These are phyloP conservation scores for Globisporangium alternatum DNA, from an alignment of 352 stramenopile species.

Conservation along the genomic window DNA sequence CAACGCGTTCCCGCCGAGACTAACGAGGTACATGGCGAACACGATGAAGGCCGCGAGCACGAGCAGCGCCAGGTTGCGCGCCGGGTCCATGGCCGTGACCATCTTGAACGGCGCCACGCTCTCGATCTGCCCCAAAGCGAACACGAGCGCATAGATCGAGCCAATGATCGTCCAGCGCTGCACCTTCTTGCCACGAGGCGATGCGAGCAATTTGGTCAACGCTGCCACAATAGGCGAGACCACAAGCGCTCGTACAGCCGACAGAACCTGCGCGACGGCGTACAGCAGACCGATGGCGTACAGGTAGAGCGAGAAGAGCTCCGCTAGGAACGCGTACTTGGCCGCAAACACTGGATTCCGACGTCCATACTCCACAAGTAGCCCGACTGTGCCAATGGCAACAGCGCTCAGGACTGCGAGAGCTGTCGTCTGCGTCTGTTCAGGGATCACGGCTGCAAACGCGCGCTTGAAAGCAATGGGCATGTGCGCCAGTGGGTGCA, in stretches of 20 bases:
- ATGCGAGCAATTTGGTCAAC: constrained; percentile 16
- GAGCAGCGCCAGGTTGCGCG: constrained; percentile 46
- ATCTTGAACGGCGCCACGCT: constrained; percentile 26
- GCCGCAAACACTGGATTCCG: constrained; percentile 8
- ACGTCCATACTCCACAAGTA: constrained; percentile 13
- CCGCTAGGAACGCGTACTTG: constrained; percentile 20
- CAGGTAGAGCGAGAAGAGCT: constrained; percentile 46
- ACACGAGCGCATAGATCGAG: constrained; percentile 34
- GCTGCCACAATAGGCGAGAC: constrained; percentile 33
- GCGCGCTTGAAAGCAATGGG: constrained; percentile 25
- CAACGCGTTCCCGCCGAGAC: constrained; percentile 35
- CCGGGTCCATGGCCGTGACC: constrained; percentile 19
- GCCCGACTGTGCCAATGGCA: not conserved
- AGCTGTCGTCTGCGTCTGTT: not conserved
- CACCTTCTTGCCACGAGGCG: constrained; percentile 27
- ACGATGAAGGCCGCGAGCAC: constrained; percentile 42
- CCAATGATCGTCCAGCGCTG: constrained; percentile 48
- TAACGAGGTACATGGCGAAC: constrained; percentile 49
- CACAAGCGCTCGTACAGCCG: constrained; percentile 32
- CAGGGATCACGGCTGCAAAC: constrained; percentile 5
- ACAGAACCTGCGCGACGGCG: constrained; percentile 33
- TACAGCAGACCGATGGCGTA: constrained; percentile 63
- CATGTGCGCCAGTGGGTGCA: constrained; percentile 49
- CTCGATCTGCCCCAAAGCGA: constrained; percentile 37
- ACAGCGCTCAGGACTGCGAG: constrained; percentile 2